Base-by-base conservation (phyloP, 2,329 filamentous ascomycete genomes). In the Mariannaea elegans region DNA sequence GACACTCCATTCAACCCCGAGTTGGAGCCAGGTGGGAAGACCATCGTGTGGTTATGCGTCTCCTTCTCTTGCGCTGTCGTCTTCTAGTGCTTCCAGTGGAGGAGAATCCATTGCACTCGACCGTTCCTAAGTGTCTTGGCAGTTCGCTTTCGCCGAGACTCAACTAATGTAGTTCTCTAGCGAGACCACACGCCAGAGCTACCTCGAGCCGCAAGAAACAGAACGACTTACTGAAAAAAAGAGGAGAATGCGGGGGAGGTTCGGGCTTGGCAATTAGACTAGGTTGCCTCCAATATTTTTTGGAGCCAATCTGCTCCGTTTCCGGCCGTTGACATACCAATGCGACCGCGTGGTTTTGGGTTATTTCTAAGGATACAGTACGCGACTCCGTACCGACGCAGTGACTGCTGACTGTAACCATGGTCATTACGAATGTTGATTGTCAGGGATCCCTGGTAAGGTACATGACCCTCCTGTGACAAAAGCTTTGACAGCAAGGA, bases 191-290 rank as follows among this genome's bases (percentile, higher is more conserved):
- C 7, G 31, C 21, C 7, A 38, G 10, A 18, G 27, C 24, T 39
- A 29, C 21, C 7, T 27, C 14, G 29, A 39, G 32, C 32, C 23
- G 48, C 36, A 31, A 13, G 21, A 34, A 32, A 29, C 9, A 47
- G 9, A 24, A 57, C 24, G 5, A 9, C 24, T 9, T 6, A 5
- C 24, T 9, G 5, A 36, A 55, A 47, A 47, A 31, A 23, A 36
- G 51, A 32, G 34, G 32, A 23, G 61, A 68, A 50, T 64, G 65
- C 63, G 65, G 65, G 62, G 47, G 53, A 55, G 32, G 12, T 42
- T 18, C 24, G 23, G 44, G 29, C 48, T 21, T 31, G 44, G 31
- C 23, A 44, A 21, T 41, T 45, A 9, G 6, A 6, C 24, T 18
- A 54, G 19, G 19, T 39, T 29, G 29, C 23, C 50, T 54, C 56